These are phyloP conservation scores for Pseudocercospora eumusae DNA, from an alignment of 2,329 filamentous ascomycete genomes.

Conservation along the genomic window DNA sequence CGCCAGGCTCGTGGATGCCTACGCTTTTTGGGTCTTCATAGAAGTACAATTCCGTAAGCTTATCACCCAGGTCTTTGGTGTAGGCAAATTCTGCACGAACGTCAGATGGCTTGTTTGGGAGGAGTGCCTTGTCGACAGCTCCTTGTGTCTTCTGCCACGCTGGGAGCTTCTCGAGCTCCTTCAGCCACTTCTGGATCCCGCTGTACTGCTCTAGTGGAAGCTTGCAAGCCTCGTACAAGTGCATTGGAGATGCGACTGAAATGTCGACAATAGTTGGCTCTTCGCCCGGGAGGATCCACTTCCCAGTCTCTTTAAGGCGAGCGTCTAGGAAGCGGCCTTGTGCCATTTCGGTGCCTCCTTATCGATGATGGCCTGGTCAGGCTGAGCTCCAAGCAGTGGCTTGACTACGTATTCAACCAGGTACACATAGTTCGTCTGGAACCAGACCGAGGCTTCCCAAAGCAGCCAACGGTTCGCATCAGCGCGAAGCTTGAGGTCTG, in stretches of 20 bases:
- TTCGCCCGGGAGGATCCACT: constrained; percentile 42
- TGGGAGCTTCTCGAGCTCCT: constrained; percentile 42
- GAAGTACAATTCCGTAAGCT: constrained; percentile 48
- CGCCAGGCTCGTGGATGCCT: constrained; percentile 47
- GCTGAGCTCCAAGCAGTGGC: constrained; percentile 42
- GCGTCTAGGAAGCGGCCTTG: constrained; percentile 42
- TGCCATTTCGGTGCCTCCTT: constrained; percentile 41
- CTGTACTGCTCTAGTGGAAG: constrained; percentile 46
- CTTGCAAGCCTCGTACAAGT: constrained; percentile 40
- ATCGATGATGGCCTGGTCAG: constrained; percentile 43
- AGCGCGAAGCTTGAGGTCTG: constrained; percentile 44
- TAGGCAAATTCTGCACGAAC: constrained; percentile 52
- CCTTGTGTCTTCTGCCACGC: constrained; percentile 46
- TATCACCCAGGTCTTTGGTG: constrained; percentile 46
- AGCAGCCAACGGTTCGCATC: constrained; percentile 47
- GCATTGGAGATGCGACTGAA: constrained; percentile 45
- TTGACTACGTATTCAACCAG: constrained; percentile 47
- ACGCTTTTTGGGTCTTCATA: constrained; percentile 43
- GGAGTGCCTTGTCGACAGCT: constrained; percentile 43
- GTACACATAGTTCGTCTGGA: constrained; percentile 45
- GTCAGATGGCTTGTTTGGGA: constrained; percentile 36
- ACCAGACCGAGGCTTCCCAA: constrained; percentile 48
- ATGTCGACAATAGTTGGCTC: constrained; percentile 47
- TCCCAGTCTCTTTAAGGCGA: constrained; percentile 41
- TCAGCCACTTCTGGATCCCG: constrained; percentile 44